Evolutionary conservation across 2,329 filamentous ascomycete species (phyloP), one percentile per base, ranked within the genome.

Genomic region (Talaromyces sp.): DNA sequence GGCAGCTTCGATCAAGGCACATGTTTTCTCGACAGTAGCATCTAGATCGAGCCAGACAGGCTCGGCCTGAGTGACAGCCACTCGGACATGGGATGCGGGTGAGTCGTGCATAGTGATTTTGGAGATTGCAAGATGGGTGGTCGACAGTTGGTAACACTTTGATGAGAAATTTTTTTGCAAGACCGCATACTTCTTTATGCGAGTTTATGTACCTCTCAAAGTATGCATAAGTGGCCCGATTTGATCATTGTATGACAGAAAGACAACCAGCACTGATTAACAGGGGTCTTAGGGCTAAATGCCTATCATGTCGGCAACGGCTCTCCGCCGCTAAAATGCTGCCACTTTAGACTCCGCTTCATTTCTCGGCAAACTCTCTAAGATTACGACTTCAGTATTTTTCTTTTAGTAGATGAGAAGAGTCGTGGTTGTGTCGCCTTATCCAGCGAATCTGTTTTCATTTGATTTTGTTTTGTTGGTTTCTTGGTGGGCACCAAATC

Each of bases 21-120:
- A 80, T 1, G 82, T 85, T 72, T 85, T 83, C 63, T 81, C 77
- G 27, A 85, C 82, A 2, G 80, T 82, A 19, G 78, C 81, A 64
- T 85, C 79, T 3, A 85, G 77, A 69, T 86, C 75, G 71, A 85
- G 84, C 83, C 84, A 86, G 59, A 75, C 78, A 1, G 80, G 78
- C 68, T 83, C 82, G 45, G 81, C 76, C 64, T 82, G 77, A 68
- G 84, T 83, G 33, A 81, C 83, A 37, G 82, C 84, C 60, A 83
- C 83, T 10, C 50, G 39, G 10, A 64, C 62, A 19, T 48, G 52
- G 24, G 31, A 47, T 37, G 62, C 10, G 27, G 50, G n/a, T 33
- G 50, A 56, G 14, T 56, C 35, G 14, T 56, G 50, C 50, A 56
- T 56, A 27, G 27, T 56, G 27, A 33, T 33, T 56, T 19, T 56